A percentile compares a stretch with the other conserved stretches of the same genome.
Conservation (phyloP, 2,329 filamentous ascomycete species). For the Diplodia seriata region DNA sequence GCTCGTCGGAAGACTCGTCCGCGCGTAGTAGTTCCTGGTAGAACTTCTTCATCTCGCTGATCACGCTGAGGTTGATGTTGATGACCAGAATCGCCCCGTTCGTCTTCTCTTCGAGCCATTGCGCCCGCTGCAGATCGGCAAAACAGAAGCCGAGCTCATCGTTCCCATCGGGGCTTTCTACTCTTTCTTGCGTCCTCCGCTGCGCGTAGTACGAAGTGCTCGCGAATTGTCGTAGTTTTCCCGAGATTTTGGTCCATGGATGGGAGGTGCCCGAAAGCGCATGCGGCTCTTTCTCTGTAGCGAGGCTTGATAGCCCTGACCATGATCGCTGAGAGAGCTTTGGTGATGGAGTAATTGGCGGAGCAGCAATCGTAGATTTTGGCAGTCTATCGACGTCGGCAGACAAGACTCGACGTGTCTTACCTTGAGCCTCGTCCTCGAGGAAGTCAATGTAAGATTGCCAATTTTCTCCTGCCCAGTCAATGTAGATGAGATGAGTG, state of each 20-base stretch:
- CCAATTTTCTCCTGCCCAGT: slow-evolving; percentile 53
- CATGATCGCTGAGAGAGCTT: background rate
- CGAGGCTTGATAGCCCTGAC: background rate
- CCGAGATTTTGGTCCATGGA: background rate
- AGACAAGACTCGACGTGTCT: slow-evolving; percentile 33
- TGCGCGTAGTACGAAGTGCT: background rate
- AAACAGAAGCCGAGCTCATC: slow-evolving; percentile 37
- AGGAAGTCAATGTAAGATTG: slow-evolving; percentile 52
- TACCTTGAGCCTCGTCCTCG: slow-evolving; percentile 42
- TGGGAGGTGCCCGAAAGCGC: background rate
- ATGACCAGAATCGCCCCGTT: slow-evolving; percentile 47
- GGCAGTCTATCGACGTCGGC: slow-evolving; percentile 31
- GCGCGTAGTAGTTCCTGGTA: slow-evolving; percentile 33
- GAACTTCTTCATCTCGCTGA: slow-evolving; percentile 38
- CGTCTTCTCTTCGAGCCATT: slow-evolving; percentile 48
- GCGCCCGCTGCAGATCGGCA: slow-evolving; percentile 43
- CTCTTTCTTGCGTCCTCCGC: background rate
- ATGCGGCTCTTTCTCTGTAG: background rate
- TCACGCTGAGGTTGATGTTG: slow-evolving; percentile 43
- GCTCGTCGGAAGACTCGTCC: background rate
- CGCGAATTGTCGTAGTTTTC: background rate
- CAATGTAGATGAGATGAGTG: slow-evolving; percentile 45
- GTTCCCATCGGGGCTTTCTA: background rate
- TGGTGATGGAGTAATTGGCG: background rate
- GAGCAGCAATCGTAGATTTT: slow-evolving; percentile 12